Conservation (phyloP, 305 asterid species). For the Fraxinus latifolia region DNA sequence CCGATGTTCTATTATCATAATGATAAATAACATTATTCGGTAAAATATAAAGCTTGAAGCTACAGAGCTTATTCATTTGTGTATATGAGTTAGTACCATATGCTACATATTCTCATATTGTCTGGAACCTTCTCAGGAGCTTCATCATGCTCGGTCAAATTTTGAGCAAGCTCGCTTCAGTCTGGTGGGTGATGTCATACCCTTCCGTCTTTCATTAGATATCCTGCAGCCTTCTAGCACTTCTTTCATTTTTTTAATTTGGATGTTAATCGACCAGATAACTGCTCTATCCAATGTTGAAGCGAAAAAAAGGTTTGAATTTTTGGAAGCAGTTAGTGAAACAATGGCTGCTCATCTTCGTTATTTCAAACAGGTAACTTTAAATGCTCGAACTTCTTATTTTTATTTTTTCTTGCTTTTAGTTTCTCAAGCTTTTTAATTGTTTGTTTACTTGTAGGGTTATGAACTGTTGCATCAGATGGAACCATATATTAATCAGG, state of each 20-base stretch:
- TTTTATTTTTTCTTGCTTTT: conserved; percentile 21
- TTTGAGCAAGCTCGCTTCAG: conserved; percentile 98
- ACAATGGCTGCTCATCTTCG: conserved; percentile 99
- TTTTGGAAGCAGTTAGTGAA: conserved; percentile 97
- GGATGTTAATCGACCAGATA: conserved; percentile 49
- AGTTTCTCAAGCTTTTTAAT: conserved; percentile 14
- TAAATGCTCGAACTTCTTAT: conserved; percentile 10
- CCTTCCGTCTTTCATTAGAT: conserved; percentile 16
- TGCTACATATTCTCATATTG: conserved; percentile 24
- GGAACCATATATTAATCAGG: conserved; percentile 99
- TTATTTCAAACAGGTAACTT: conserved; percentile 87
- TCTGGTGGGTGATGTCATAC: conserved; percentile 52
- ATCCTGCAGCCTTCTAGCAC: conserved; percentile 1
- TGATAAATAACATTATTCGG: no score
- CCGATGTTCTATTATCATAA: neutral
- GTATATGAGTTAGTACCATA: neutral
- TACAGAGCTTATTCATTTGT: conserved; percentile 9
- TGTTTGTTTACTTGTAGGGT: conserved; percentile 54
- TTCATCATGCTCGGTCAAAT: conserved; percentile 81
- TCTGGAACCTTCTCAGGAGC: conserved; percentile 64
- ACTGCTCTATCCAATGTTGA: conserved; percentile 89
- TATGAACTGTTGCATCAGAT: conserved; percentile 98
- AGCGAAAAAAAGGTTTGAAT: conserved; percentile 97
- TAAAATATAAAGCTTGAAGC: conserved; percentile 4
- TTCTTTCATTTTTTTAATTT: conserved; percentile 11